phyloP scores from a whole-genome alignment of 495 filamentous ascomycete genomes.

The Neurospora tetraspora region DNA sequence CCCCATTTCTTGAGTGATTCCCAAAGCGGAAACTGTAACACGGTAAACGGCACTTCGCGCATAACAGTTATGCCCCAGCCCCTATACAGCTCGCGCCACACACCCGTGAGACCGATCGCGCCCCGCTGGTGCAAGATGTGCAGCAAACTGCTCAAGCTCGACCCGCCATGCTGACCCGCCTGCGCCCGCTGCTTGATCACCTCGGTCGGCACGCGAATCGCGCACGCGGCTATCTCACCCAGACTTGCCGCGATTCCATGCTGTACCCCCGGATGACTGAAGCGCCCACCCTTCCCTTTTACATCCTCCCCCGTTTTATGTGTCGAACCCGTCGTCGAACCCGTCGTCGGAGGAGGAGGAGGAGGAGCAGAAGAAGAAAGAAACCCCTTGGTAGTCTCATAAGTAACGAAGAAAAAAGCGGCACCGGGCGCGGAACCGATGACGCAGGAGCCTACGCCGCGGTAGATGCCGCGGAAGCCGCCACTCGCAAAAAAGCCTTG shows the following conservation, averaged over 20 bases:
- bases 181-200: slow-evolving; percentile 96
- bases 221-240: slow-evolving; percentile 88
- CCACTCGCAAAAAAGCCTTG: slow-evolving; percentile 66
- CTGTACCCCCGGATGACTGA: too few relatives aligned
- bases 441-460: slow-evolving; percentile 57
- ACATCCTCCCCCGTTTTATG: not conserved
- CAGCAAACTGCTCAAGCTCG: slow-evolving; percentile 43
- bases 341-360: not conserved
- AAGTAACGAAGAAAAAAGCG: slow-evolving; percentile 96
- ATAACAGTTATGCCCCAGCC: slow-evolving; percentile 87
- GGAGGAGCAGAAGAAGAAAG: slow-evolving; percentile 21
- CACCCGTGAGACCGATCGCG: slow-evolving; percentile 39
- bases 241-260: slow-evolving; percentile 69
- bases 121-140: slow-evolving; percentile 52
- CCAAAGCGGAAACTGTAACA: slow-evolving; percentile 96
- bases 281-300: not conserved
- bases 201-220: slow-evolving; percentile 88
- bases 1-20: slow-evolving; percentile 68
- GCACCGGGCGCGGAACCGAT: slow-evolving; percentile 96
- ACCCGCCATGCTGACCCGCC: slow-evolving; percentile 56
- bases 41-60: slow-evolving; percentile 93
- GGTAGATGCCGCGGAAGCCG: slow-evolving; percentile 65
- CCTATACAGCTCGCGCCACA: slow-evolving; percentile 78
- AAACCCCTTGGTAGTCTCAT: slow-evolving; percentile 67
- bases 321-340: not conserved